These are phyloP conservation scores for Tulasnella sp. DNA, from an alignment of 768 basidiomycete species.

Conservation along the genomic window DNA sequence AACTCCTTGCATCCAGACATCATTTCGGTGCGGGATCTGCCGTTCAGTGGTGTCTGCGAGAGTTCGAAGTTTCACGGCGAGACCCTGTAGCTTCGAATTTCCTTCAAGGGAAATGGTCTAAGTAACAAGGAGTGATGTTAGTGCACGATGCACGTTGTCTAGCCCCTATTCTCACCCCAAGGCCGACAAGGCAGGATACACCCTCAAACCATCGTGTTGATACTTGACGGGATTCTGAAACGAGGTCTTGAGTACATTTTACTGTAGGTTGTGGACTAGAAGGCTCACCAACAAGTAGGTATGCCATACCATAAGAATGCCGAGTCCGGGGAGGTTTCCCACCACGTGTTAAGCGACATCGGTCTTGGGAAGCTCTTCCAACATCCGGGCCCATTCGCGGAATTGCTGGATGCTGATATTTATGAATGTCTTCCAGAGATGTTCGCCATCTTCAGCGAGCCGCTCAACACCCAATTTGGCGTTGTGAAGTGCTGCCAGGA, in stretches of 20 bases:
- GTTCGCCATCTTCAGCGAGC: not conserved
- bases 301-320: constrained; percentile 15
- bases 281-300: constrained; percentile 14
- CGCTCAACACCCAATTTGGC: no score
- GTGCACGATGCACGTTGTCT: no score
- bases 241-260: not conserved
- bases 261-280: no score
- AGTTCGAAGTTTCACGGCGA: no score
- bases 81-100: no score
- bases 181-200: not conserved
- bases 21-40: no score
- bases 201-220: not conserved
- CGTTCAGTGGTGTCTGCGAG: no score
- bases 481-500: constrained; percentile 3
- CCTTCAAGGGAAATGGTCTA: no score
- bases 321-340: not conserved
- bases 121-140: no score
- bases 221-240: constrained; percentile 11
- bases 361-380: not conserved
- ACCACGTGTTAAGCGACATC: not conserved
- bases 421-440: not conserved
- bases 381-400: not conserved
- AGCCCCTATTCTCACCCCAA: constrained; percentile 10
- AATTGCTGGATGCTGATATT: not conserved
- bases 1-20: no score